These are phyloP conservation scores for Stropharia rugosoannulata DNA, from an alignment of 768 basidiomycete genomes.

Conservation along the genomic window DNA sequence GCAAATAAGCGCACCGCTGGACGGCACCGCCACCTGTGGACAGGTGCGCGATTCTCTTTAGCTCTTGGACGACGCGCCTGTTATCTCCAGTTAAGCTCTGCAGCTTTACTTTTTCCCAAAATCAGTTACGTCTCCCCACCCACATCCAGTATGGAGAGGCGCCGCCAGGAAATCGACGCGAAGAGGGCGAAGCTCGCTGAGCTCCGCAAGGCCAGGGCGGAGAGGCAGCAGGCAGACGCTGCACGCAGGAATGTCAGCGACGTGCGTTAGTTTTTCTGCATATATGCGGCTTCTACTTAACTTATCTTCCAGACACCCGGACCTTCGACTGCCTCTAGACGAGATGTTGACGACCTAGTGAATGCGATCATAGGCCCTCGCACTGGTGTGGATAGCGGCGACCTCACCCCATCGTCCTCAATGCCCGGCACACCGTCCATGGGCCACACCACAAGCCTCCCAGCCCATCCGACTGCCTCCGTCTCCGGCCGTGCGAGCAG, in stretches of 20 bases:
- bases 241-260: constrained; percentile 28
- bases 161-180: constrained; percentile 86
- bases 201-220: constrained; percentile 73
- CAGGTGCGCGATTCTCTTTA: background rate
- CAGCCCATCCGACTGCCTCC: constrained; percentile 31
- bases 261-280: background rate
- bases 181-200: constrained; percentile 88
- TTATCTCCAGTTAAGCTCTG: background rate
- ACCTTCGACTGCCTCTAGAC: constrained; percentile 36
- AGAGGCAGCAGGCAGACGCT: constrained; percentile 57
- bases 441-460: constrained; percentile 34
- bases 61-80: constrained; percentile 1
- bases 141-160: constrained; percentile 54
- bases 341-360: constrained; percentile 73
- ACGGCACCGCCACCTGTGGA: background rate
- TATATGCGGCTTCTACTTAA: background rate
- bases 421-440: constrained; percentile 68
- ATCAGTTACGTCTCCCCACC: no score
- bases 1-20: background rate
- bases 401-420: constrained; percentile 70
- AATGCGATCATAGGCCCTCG: constrained; percentile 53
- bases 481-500: constrained; percentile 56
- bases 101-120: no score
- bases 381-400: constrained; percentile 53
- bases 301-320: constrained; percentile 6